Evolutionary conservation across 306 rosid species (phyloP).

Genomic region (Quercus parvula): DNA sequence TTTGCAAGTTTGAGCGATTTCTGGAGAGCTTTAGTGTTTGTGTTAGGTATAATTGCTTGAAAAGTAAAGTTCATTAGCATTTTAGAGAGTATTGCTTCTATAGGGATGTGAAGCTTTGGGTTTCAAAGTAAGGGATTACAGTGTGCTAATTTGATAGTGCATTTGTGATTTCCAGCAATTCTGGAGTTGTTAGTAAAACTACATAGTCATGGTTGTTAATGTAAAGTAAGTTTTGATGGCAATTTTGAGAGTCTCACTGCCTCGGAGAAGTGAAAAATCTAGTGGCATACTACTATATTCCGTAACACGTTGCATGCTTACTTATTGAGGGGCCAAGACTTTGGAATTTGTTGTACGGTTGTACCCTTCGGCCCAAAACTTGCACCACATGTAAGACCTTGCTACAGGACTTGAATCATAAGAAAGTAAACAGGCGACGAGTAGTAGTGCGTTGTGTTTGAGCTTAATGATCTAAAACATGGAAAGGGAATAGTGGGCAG

Average conservation of each 20-base stretch:
- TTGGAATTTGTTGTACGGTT: no score
- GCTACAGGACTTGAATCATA: neutral
- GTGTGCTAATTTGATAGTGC: neutral
- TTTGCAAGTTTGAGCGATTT: neutral
- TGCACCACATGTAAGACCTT: neutral
- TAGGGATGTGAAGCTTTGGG: neutral
- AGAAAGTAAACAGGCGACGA: neutral
- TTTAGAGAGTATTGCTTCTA: neutral
- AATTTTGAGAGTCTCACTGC: neutral
- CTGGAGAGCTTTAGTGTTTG: neutral
- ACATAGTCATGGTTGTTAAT: neutral
- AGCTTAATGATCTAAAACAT: neutral
- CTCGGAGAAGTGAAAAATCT: neutral
- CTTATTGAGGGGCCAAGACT: no score
- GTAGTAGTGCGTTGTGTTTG: neutral
- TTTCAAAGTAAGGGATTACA: neutral
- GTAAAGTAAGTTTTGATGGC: neutral
- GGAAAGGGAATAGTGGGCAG: neutral
- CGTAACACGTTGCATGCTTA: no score
- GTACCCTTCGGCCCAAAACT: neutral
- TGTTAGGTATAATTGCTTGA: neutral
- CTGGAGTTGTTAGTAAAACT: neutral
- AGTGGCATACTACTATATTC: neutral
- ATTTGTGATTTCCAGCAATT: neutral
- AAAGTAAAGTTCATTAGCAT: neutral